phyloP scores from a whole-genome alignment of 2,329 filamentous ascomycete genomes.

The Aspergillus latus region DNA sequence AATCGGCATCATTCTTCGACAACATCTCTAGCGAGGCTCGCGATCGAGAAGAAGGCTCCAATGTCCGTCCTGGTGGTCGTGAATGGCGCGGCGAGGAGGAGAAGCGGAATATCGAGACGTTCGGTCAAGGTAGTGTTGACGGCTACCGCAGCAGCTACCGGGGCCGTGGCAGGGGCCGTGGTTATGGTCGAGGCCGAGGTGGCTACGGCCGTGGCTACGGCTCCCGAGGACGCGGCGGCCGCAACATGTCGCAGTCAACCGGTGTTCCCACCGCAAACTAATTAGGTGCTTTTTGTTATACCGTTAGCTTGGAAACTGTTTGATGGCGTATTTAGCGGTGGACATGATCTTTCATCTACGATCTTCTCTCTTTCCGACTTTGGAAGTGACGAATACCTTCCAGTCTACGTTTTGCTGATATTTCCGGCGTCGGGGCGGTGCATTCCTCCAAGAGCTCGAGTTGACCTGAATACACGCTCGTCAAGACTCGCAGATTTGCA shows the following conservation, averaged over 20 bases:
- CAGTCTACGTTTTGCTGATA: slow-evolving; percentile 18
- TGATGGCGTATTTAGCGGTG: slow-evolving; percentile 23
- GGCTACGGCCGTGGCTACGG: slow-evolving; percentile 47
- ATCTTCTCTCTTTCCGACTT: slow-evolving; percentile 20
- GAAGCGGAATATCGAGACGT: slow-evolving; percentile 95
- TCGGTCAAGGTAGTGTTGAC: slow-evolving; percentile 94
- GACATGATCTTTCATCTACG: slow-evolving; percentile 17
- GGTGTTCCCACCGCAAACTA: slow-evolving; percentile 39
- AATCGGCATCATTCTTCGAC: slow-evolving; percentile 89
- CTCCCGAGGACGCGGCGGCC: slow-evolving; percentile 37
- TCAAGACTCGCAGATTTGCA: slow-evolving; percentile 23
- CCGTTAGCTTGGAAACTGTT: slow-evolving; percentile 13
- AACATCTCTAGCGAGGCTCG: slow-evolving; percentile 95
- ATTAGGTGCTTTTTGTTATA: slow-evolving; percentile 15
- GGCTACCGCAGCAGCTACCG: slow-evolving; percentile 79
- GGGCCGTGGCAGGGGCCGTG: slow-evolving; percentile 57
- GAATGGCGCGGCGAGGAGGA: slow-evolving; percentile 93
- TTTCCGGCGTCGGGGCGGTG: slow-evolving; percentile 27
- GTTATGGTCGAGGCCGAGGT: slow-evolving; percentile 51
- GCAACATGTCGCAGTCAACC: slow-evolving; percentile 39
- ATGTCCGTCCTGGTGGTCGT: slow-evolving; percentile 69
- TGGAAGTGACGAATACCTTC: slow-evolving; percentile 26
- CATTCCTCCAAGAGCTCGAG: slow-evolving; percentile 27
- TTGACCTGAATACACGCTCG: slow-evolving; percentile 25
- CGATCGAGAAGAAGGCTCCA: slow-evolving; percentile 72